Percentiles rank a stretch among this genome's conserved stretches.
Evolutionary conservation across 495 filamentous ascomycete genomes (phyloP).

Genomic region (Penicillium pancosmium): DNA sequence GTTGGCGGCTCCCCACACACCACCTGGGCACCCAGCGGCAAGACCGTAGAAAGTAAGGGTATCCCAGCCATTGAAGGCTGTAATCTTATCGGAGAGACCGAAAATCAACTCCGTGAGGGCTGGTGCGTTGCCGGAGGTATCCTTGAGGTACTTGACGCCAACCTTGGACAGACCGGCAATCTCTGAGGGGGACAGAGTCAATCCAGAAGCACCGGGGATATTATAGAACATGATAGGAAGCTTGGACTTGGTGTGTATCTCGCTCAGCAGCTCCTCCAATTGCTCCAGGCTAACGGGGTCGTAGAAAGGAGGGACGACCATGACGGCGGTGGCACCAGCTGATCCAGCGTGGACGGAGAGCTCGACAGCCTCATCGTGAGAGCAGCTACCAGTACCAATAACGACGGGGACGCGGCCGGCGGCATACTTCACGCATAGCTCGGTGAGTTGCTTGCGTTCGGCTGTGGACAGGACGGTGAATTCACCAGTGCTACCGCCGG

Average conservation of each 20-base stretch:
- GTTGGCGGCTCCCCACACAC: constrained; percentile 41
- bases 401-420: constrained; percentile 40
- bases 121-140: constrained; percentile 42
- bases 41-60: constrained; percentile 42
- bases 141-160: constrained; percentile 41
- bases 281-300: constrained; percentile 35
- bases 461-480: constrained; percentile 35
- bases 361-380: constrained; percentile 35
- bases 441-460: constrained; percentile 43
- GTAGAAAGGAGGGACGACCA: constrained; percentile 47
- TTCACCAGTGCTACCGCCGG: constrained; percentile 44
- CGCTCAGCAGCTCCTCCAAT: constrained; percentile 34
- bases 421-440: constrained; percentile 39
- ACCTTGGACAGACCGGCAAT: constrained; percentile 33
- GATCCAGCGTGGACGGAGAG: constrained; percentile 35
- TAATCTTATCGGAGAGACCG: constrained; percentile 32
- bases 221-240: constrained; percentile 43
- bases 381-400: constrained; percentile 34
- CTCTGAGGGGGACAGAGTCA: constrained; percentile 29
- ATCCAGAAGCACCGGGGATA: constrained; percentile 33
- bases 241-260: constrained; percentile 28
- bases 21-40: constrained; percentile 32
- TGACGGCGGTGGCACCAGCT: constrained; percentile 35
- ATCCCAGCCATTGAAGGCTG: constrained; percentile 42
- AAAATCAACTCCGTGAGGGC: constrained; percentile 39